These are phyloP conservation scores for Pelargonium nanum DNA, from an alignment of 345 rosid genomes.

Conservation along the genomic window DNA sequence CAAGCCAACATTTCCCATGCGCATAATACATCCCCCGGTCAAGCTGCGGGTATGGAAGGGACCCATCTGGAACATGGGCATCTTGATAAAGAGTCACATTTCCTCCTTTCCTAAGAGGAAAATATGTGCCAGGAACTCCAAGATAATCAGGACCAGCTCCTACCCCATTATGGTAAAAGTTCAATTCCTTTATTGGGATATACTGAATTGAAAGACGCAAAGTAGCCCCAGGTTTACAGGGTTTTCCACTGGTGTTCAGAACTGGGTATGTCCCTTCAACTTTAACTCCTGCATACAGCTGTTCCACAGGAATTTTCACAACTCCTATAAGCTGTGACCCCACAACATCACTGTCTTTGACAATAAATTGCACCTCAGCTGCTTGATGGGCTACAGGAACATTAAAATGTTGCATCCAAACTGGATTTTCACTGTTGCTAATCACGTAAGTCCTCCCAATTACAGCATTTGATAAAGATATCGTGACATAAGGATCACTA, in stretches of 20 bases:
- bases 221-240: slow-evolving; percentile 69
- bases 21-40: slow-evolving; percentile 54
- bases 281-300: slow-evolving; percentile 45
- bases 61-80: slow-evolving; percentile 84
- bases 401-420: slow-evolving; percentile 75
- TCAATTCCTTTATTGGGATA: slow-evolving; percentile 52
- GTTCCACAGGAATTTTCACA: slow-evolving; percentile 79
- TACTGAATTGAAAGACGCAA: slow-evolving; percentile 70
- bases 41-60: slow-evolving; percentile 51
- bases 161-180: slow-evolving; percentile 61
- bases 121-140: slow-evolving; percentile 93
- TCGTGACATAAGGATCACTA: slow-evolving; percentile 87
- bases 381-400: slow-evolving; percentile 85
- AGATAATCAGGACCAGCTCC: slow-evolving; percentile 75
- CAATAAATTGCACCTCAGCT: slow-evolving; percentile 72
- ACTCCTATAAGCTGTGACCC: slow-evolving; percentile 76
- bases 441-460: slow-evolving; percentile 81
- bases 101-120: slow-evolving; percentile 83
- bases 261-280: slow-evolving; percentile 62
- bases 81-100: slow-evolving; percentile 85
- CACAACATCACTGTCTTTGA: slow-evolving; percentile 82
- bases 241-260: slow-evolving; percentile 49
- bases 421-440: slow-evolving; percentile 76
- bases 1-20: slow-evolving; percentile 86
- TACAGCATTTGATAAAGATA: slow-evolving; percentile 51